Conservation (phyloP, 768 basidiomycete species). For the Suillus ampliporus region DNA sequence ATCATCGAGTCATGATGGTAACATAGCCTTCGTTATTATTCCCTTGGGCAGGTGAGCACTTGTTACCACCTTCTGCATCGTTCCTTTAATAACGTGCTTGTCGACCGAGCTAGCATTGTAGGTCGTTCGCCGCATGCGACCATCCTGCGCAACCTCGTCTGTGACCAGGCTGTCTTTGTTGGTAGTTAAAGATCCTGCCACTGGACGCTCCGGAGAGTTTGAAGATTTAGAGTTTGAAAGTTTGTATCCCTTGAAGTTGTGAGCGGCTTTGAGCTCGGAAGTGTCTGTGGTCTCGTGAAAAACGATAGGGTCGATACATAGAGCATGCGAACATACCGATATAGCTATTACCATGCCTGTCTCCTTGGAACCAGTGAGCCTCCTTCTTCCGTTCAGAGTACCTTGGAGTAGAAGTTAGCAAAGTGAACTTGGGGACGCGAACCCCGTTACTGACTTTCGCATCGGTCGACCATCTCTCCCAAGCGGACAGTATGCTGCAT, state of each 20-base stretch:
- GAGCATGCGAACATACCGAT: constrained; percentile 45
- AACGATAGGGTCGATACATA: constrained; percentile 10
- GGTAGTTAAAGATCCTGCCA: constrained; percentile 33
- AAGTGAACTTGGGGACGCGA: neutral
- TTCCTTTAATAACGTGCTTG: constrained; percentile 56
- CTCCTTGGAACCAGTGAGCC: constrained; percentile 70
- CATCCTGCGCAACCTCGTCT: constrained; percentile 43
- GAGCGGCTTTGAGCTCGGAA: constrained; percentile 26
- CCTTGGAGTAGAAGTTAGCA: constrained; percentile 34
- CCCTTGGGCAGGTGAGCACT: constrained; percentile 19
- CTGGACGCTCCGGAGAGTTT: constrained; percentile 30
- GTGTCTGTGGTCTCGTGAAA: constrained; percentile 24
- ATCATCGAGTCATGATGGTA: constrained; percentile 7
- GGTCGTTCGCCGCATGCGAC: constrained; percentile 47
- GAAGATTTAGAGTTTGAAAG: neutral
- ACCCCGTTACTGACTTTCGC: constrained; percentile 54
- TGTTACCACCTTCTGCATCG: constrained; percentile 57
- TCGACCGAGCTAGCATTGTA: constrained; percentile 47
- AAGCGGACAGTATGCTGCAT: constrained; percentile 59
- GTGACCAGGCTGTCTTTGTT: constrained; percentile 46
- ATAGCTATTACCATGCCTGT: constrained; percentile 59
- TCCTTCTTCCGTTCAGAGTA: constrained; percentile 59
- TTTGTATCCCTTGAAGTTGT: constrained; percentile 17
- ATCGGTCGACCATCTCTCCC: constrained; percentile 62
- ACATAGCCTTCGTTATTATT: constrained; percentile 19